Evolutionary conservation across 2,329 filamentous ascomycete species (phyloP), one percentile per base, ranked within the genome.

Genomic region (Xylaria sp.): DNA sequence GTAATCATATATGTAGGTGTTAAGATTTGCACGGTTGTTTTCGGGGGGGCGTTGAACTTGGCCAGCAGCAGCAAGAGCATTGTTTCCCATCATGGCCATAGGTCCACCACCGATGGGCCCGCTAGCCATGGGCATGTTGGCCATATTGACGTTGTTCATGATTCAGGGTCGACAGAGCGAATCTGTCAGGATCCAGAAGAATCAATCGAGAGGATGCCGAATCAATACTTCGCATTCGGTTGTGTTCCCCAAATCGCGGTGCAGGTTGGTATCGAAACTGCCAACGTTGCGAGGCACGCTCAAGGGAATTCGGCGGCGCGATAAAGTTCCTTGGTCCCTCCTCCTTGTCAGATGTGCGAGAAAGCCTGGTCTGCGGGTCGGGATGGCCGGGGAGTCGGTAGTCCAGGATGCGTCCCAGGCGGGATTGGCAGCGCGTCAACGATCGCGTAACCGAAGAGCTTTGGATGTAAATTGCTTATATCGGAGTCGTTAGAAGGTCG

Each of bases 1-100:
- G 80, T 96, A 95, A 78, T 96, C 93, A 85, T 95, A 96, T 73
- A 96, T 96, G 80, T 94, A 94, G 23, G 93, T 95, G 82, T 95
- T 94, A 60, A 96, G 86, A 68, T 90, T 82, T 58, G 85, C 82
- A 72, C 87, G 88, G 72, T 81, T 83, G 69, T 79, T 72, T 80
- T 82, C 70, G 66, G 83, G 82, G 74, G 75, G 72, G 69, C 71
- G 74, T 66, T 77, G 75, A 18, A 72, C 72, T 69, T 75, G 74
- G 65, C 73, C 75, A 79, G 77, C 85, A 82, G 70, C 72, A 82
- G 70, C 72, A n/a, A 76, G 66, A 16, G 72, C 58, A 61, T 65
- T 68, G 77, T 89, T 90, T 78, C 88, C 89, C 89, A 91, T 91
- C 86, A 91, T 90, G 77, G 86, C 86, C 77, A 90, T 87, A 40